Evolutionary conservation across 805 yeast genomes (phyloP).

Genomic region (Ogataea kodamae): DNA sequence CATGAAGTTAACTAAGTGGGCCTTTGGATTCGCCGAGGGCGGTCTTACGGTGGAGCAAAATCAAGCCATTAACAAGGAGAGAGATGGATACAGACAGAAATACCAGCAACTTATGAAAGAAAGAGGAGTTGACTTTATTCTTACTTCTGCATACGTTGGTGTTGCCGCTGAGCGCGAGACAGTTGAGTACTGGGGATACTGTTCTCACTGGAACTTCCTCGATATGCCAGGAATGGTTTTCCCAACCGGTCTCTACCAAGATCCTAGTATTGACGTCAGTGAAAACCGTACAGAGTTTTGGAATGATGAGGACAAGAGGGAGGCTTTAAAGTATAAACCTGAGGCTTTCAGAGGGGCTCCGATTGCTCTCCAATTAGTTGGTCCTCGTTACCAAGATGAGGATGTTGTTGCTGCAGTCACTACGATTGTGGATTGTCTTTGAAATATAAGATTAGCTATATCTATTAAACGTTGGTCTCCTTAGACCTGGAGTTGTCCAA

Average conservation of each 20-base stretch:
- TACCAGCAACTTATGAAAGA: slow-evolving; percentile 46
- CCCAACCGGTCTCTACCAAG: slow-evolving; percentile 56
- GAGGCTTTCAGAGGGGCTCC: slow-evolving; percentile 42
- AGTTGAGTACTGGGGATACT: slow-evolving; percentile 69
- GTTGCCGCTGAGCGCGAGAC: slow-evolving; percentile 65
- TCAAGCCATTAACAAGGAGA: slow-evolving; percentile 41
- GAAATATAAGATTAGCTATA: no score
- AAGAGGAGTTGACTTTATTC: slow-evolving; percentile 53
- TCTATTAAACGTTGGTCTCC: no score
- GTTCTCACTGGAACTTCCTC: slow-evolving; percentile 61
- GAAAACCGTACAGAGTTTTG: slow-evolving; percentile 18
- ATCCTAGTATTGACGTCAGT: slow-evolving; percentile 23
- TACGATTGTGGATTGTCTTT: no score
- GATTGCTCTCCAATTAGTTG: slow-evolving; percentile 46
- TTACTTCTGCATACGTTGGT: slow-evolving; percentile 59
- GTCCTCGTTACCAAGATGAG: slow-evolving; percentile 49
- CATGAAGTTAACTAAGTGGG: slow-evolving; percentile 49
- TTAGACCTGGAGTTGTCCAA: no score
- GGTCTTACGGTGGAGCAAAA: slow-evolving; percentile 44
- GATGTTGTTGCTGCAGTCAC: slow-evolving; percentile 44
- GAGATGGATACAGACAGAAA: slow-evolving; percentile 52
- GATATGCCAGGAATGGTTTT: slow-evolving; percentile 61
- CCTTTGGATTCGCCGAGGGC: slow-evolving; percentile 52
- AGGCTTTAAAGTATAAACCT: slow-evolving; percentile 31
- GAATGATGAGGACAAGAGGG: slow-evolving; percentile 29